phyloP scores from a whole-genome alignment of 2,329 filamentous ascomycete species.

The Alternaria metachromatica region DNA sequence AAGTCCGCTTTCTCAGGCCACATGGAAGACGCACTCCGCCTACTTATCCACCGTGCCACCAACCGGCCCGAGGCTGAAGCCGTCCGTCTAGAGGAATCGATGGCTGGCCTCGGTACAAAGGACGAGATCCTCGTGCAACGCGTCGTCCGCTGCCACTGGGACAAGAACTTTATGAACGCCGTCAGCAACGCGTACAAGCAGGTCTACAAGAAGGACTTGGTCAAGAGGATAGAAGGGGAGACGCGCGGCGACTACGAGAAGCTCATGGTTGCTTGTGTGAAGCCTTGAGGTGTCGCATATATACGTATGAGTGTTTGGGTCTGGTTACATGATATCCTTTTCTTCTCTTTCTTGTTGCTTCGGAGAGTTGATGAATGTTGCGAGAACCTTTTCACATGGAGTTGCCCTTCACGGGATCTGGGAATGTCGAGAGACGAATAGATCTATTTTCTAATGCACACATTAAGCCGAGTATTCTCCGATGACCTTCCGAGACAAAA shows the following conservation, averaged over 20 bases:
- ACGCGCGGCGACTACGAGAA: slow-evolving; percentile 83
- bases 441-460: background rate
- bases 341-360: background rate
- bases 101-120: slow-evolving; percentile 87
- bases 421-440: background rate
- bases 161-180: slow-evolving; percentile 73
- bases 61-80: slow-evolving; percentile 89
- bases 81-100: slow-evolving; percentile 79
- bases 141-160: slow-evolving; percentile 85
- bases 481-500: background rate
- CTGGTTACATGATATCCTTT: slow-evolving; percentile 2
- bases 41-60: slow-evolving; percentile 76
- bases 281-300: slow-evolving; percentile 23
- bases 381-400: background rate
- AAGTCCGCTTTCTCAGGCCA: slow-evolving; percentile 87
- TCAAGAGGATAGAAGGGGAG: slow-evolving; percentile 76
- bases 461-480: background rate
- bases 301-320: background rate
- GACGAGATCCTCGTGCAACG: slow-evolving; percentile 78
- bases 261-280: slow-evolving; percentile 72
- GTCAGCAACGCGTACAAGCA: slow-evolving; percentile 80
- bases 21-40: slow-evolving; percentile 84
- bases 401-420: background rate
- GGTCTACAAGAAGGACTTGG: slow-evolving; percentile 71
- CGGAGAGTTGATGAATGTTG: background rate